phyloP scores from a whole-genome alignment of 2,329 filamentous ascomycete genomes.

The Colletotrichum chlorophyti region DNA sequence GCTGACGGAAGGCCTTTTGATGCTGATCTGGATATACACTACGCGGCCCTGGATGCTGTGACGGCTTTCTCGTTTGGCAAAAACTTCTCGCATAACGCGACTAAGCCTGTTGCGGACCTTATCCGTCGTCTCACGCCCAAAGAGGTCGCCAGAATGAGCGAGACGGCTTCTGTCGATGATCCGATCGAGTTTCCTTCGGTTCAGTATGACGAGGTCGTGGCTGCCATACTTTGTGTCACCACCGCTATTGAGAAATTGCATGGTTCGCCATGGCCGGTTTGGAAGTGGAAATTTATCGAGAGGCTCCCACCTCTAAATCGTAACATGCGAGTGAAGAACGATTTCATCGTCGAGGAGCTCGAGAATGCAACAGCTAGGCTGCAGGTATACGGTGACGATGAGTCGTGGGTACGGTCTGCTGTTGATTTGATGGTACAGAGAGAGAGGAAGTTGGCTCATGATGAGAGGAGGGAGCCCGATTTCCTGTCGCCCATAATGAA shows the following conservation, averaged over 20 bases:
- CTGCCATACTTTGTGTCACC: background rate
- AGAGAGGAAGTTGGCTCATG: constrained; percentile 12
- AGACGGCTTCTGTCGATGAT: background rate
- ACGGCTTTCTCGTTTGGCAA: constrained; percentile 38
- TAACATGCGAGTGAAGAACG: background rate
- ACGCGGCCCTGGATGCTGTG: constrained; percentile 39
- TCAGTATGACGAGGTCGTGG: background rate
- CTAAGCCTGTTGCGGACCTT: constrained; percentile 1
- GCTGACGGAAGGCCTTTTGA: constrained; percentile 39
- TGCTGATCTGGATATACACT: constrained; percentile 37
- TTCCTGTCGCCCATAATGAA: constrained; percentile 7
- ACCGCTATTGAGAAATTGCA: constrained; percentile 1
- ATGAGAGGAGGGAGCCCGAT: constrained; percentile 1
- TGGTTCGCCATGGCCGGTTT: background rate
- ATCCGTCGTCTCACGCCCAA: background rate
- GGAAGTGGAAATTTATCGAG: constrained; percentile 8
- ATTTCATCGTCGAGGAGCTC: constrained; percentile 3
- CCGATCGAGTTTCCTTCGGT: background rate
- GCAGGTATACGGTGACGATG: background rate
- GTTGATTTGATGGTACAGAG: constrained; percentile 25
- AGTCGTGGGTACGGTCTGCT: constrained; percentile 15
- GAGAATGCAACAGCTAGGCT: background rate
- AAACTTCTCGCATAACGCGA: constrained; percentile 6
- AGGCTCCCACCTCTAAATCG: constrained; percentile 1
- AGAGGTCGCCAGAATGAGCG: background rate